phyloP scores from a whole-genome alignment of 305 asterid genomes.

The Fraxinus baroniana region DNA sequence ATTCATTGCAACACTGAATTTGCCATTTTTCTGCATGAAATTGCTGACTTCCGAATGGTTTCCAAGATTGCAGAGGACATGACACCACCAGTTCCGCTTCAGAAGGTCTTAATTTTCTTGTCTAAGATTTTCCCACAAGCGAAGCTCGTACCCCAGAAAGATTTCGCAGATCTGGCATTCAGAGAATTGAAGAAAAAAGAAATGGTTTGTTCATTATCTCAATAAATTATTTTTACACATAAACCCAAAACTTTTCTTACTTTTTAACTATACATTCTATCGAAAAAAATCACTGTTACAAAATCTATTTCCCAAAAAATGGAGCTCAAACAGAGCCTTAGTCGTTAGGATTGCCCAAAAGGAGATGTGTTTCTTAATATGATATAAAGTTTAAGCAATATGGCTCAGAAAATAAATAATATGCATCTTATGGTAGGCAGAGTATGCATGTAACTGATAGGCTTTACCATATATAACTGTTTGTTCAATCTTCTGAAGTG shows the following conservation, averaged over 20 bases:
- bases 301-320: no score
- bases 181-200: conserved; percentile 63
- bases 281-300: no score
- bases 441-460: neutral
- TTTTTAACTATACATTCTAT: no score
- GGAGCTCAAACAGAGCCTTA: neutral
- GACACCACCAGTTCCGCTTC: conserved; percentile 76
- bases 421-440: neutral
- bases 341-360: neutral
- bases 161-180: conserved; percentile 79
- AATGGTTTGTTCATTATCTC: conserved; percentile 41
- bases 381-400: neutral
- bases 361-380: neutral
- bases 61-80: conserved; percentile 80
- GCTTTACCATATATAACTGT: no score
- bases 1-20: neutral
- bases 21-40: neutral
- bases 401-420: neutral
- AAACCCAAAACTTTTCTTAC: no score
- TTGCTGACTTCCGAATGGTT: conserved; percentile 26
- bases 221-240: no score
- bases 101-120: conserved; percentile 61
- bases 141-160: conserved; percentile 85
- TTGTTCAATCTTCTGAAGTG: neutral
- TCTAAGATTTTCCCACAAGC: conserved; percentile 76